Percentiles rank a stretch among this genome's conserved stretches.
Evolutionary conservation across 2,329 filamentous ascomycete genomes (phyloP).

Genomic region (Venturia oleaginea): DNA sequence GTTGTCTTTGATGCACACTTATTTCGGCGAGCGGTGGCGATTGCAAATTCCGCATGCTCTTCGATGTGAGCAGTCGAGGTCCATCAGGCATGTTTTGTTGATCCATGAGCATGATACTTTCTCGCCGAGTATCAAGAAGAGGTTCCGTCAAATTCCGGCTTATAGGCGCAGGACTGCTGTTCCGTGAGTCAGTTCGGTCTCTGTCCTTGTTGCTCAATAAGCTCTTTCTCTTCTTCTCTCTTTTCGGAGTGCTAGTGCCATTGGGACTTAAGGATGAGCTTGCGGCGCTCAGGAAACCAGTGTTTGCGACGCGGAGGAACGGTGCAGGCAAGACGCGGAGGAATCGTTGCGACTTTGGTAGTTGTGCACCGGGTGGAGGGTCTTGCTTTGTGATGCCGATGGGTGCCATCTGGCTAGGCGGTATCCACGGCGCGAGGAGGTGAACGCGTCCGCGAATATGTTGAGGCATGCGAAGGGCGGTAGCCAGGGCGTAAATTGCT

Average conservation of each 20-base stretch:
- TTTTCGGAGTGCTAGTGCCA: constrained; percentile 18
- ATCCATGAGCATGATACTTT: constrained; percentile 43
- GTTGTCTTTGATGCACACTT: background rate
- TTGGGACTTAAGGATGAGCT: constrained; percentile 71
- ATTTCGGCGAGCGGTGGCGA: background rate
- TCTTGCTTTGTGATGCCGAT: constrained; percentile 54
- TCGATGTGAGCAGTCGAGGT: constrained; percentile 4
- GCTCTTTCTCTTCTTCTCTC: constrained; percentile 14
- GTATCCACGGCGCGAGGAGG: constrained; percentile 92
- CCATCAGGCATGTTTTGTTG: constrained; percentile 13
- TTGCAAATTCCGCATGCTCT: constrained; percentile 22
- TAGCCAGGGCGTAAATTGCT: constrained; percentile 94
- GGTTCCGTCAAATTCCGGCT: constrained; percentile 15
- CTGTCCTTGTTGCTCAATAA: constrained; percentile 16
- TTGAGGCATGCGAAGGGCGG: constrained; percentile 89
- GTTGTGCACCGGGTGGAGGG: constrained; percentile 69
- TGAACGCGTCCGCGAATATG: constrained; percentile 92
- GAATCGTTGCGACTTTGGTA: constrained; percentile 86
- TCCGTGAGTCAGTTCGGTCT: constrained; percentile 29
- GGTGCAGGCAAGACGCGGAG: constrained; percentile 83
- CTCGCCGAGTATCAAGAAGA: constrained; percentile 28
- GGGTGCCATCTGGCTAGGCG: constrained; percentile 53
- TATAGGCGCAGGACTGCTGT: background rate
- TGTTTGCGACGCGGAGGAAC: constrained; percentile 88
- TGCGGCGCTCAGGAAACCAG: constrained; percentile 87